Evolutionary conservation across 768 basidiomycete genomes (phyloP), one percentile per base, ranked within the genome.

Genomic region (Hypholoma sublateritium): DNA sequence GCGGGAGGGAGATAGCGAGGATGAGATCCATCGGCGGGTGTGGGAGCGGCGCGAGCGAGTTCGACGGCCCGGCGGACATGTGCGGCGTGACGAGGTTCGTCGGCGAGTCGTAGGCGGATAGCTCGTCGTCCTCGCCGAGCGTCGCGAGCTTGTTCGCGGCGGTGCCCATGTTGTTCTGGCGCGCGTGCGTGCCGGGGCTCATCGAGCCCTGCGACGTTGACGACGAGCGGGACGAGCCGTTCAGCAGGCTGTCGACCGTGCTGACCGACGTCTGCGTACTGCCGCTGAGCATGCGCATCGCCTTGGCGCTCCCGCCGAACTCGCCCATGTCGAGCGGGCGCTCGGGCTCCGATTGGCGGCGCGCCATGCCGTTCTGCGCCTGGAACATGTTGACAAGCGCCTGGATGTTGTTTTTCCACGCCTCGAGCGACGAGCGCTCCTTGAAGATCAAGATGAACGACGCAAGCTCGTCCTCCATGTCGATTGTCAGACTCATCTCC

Each of bases 401-500:
- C 67, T 91, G 87, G 60, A 99, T 90, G 56, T 89, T 89, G 50
- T 78, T 81, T 68, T 81, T 87, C 97, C 97, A 98, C 0, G 89
- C 80, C 66, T 98, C 93, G 56, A 97, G 80, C 2, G 89, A 89
- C n/a, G 86, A 77, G 28, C 91, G 85, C 53, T 98, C 93, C 67
- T 88, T 90, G 82, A 97, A 99, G 65, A 94, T 89, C 46, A 99
- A 82, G 71, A 98, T 96, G 74, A 99, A 98, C 50, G 90, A 91
- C 59, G 97, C 95, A 54, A 97, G 77, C 67, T 96, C 93, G 68
- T 98, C 96, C 74, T 95, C 93, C 95, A 99, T 98, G 65, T 93
- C 89, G 66, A 99, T 96, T 4, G 96, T 97, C 59, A 98, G 80
- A 68, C 93, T 95, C 76, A 97, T 81, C 70, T 96, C 95, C 34